Conservation (phyloP, 106 monocot genomes). For the Iris macrosiphon region DNA sequence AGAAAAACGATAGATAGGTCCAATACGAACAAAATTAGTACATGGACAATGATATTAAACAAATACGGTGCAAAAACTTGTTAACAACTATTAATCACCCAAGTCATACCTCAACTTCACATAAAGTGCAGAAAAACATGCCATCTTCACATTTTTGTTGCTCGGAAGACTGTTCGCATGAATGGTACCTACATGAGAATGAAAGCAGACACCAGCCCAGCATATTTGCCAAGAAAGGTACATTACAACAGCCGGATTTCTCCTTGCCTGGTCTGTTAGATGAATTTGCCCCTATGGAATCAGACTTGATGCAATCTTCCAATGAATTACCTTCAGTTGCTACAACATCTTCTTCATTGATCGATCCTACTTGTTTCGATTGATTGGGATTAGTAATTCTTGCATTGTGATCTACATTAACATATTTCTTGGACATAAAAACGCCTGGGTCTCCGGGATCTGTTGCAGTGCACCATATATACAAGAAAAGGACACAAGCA, state of each 20-base stretch:
- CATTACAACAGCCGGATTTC: constrained; percentile 7
- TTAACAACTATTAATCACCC: too few relatives aligned
- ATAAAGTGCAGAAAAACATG: constrained; percentile 87
- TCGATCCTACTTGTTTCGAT: constrained; percentile 20
- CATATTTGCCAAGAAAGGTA: constrained; percentile 16
- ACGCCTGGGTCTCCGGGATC: constrained; percentile 83
- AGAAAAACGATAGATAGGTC: too few relatives aligned
- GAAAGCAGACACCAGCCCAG: constrained; percentile 32
- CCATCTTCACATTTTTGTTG: constrained; percentile 74
- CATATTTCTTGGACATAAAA: constrained; percentile 76
- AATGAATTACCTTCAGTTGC: constrained; percentile 15
- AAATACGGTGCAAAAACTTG: too few relatives aligned
- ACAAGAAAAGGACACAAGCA: constrained; percentile 53
- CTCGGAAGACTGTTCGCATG: constrained; percentile 34
- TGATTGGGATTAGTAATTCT: constrained; percentile 13
- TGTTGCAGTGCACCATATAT: constrained; percentile 76
- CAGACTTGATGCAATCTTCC: background rate
- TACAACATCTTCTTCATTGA: constrained; percentile 18
- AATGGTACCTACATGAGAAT: too few relatives aligned
- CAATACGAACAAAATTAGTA: too few relatives aligned
- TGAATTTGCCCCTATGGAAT: too few relatives aligned
- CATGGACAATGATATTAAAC: too few relatives aligned
- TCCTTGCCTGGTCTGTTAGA: constrained; percentile 18
- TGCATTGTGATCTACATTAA: constrained; percentile 17
- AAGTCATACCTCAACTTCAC: constrained; percentile 94